A percentile compares a stretch with the other conserved stretches of the same genome.
Conservation (phyloP, 1,284 basidiomycete species). For the Ganoderma boninense region DNA sequence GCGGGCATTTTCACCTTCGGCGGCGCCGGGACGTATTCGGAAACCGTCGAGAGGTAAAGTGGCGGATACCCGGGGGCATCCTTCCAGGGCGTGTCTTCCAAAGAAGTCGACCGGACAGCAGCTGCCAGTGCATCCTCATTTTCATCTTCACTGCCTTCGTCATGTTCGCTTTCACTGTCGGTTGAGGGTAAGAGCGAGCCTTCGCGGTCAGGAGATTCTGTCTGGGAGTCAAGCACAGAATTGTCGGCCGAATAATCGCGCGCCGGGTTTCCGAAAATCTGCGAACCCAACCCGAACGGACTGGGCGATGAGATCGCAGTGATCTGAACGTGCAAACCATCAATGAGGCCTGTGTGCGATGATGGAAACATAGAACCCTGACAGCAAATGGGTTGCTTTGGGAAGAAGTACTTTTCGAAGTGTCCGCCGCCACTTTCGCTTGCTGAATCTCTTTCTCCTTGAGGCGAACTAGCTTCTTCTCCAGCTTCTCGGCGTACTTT, state of each 20-base stretch:
- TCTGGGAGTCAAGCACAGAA: slow-evolving; percentile 19
- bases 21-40: slow-evolving; percentile 71
- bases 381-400: slow-evolving; percentile 78
- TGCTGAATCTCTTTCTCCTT: slow-evolving; percentile 48
- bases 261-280: slow-evolving; percentile 61
- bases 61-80: slow-evolving; percentile 70
- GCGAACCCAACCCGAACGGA: slow-evolving; percentile 64
- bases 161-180: slow-evolving; percentile 30
- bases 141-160: slow-evolving; percentile 43
- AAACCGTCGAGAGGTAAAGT: slow-evolving; percentile 73
- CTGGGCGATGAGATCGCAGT: slow-evolving; percentile 39
- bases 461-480: slow-evolving; percentile 48
- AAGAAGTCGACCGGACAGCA: slow-evolving; percentile 62
- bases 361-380: slow-evolving; percentile 36
- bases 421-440: slow-evolving; percentile 43
- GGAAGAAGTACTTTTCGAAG: slow-evolving; percentile 40
- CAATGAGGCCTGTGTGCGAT: slow-evolving; percentile 2
- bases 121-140: slow-evolving; percentile 56
- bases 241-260: slow-evolving; percentile 25
- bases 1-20: slow-evolving; percentile 57
- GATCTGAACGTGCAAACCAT: slow-evolving; percentile 22
- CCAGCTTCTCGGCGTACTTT: slow-evolving; percentile 75
- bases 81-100: slow-evolving; percentile 71
- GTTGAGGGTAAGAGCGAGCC: slow-evolving; percentile 17
- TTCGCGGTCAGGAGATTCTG: slow-evolving; percentile 22